Evolutionary conservation across 805 yeast species (phyloP), one percentile per base, ranked within the genome.

Genomic region (Candida peoriensis): DNA sequence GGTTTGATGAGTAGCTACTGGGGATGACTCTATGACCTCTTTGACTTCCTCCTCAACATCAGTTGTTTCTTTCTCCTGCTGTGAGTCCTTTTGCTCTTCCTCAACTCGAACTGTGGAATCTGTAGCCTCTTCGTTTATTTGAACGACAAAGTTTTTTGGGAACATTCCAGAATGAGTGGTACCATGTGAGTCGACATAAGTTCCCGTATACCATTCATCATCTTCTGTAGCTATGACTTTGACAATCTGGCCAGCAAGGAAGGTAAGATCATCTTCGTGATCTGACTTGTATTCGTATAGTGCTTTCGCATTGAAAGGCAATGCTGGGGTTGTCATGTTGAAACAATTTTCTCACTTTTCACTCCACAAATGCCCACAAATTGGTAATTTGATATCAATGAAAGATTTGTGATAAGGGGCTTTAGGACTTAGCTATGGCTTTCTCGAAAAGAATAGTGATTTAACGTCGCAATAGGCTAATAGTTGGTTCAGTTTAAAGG

Each of bases 181-280:
- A 5, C 85, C 85, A 14, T 36, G 27, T 2, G 38, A 24, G 40
- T 63, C 72, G 4, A 49, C 51, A 48, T 72, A 82, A 5, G 68
- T 62, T 4, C 98, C 98, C 25, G 72, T 65, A 53, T 75, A 82
- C 97, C 97, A 93, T 43, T 89, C 96, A 6, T 79, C 95, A 57
- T 90, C 97, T 47, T 87, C 96, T 34, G 85, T 68, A 24, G 74
- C 76, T 5, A 80, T 76, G 19, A 90, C 96, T 4, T 77, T 74
- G 44, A 90, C 80, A 20, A 72, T 44, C 55, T 83, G 87, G 15
- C 83, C 89, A 5, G 65, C 74, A 1, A 58, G 56, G 48, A 90
- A 89, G 22, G 72, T 66, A 54, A 90, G 70, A 57, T 90, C 98
- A 55, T 93, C 97, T 20, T 78, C 86, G 43, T 76, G 86, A 34